phyloP scores from a whole-genome alignment of 495 filamentous ascomycete genomes.

The Aspergillus leporis region DNA sequence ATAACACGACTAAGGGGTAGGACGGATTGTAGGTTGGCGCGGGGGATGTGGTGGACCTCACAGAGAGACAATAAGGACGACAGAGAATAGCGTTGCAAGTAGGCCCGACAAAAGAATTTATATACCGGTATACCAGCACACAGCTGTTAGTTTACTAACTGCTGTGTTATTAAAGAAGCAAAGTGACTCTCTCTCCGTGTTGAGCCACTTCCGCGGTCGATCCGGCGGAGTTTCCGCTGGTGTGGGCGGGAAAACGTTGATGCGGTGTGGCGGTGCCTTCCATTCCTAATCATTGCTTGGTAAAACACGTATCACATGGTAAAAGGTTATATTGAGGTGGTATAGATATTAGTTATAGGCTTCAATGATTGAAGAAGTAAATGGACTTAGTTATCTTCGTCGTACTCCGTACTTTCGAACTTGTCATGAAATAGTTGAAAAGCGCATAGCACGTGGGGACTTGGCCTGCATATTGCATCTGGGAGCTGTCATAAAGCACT shows the following conservation, averaged over 20 bases:
- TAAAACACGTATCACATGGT: too few relatives aligned
- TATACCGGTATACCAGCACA: neutral
- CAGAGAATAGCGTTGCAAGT: neutral
- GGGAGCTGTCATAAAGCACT: neutral
- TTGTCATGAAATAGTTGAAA: neutral
- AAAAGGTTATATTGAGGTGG: neutral
- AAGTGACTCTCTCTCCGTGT: slow-evolving; percentile 22
- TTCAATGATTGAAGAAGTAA: too few relatives aligned
- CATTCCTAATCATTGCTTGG: too few relatives aligned
- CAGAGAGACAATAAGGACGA: slow-evolving; percentile 2
- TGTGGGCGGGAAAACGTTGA: slow-evolving; percentile 34
- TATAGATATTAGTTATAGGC: neutral
- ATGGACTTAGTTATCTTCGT: too few relatives aligned
- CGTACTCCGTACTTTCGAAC: neutral
- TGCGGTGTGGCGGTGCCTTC: slow-evolving; percentile 38
- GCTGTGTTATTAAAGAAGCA: slow-evolving; percentile 17
- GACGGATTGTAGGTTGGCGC: neutral
- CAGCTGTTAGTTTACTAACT: slow-evolving; percentile 1
- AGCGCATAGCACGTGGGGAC: neutral
- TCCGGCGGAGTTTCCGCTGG: slow-evolving; percentile 23
- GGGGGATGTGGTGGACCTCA: neutral
- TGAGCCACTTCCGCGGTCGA: slow-evolving; percentile 40
- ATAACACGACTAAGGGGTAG: slow-evolving; percentile 14
- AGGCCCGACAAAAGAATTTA: neutral
- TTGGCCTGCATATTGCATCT: neutral